Percentiles rank a stretch among this genome's conserved stretches.
phyloP scores from a whole-genome alignment of 148 eudicot genomes.

The Euryodendron excelsum region DNA sequence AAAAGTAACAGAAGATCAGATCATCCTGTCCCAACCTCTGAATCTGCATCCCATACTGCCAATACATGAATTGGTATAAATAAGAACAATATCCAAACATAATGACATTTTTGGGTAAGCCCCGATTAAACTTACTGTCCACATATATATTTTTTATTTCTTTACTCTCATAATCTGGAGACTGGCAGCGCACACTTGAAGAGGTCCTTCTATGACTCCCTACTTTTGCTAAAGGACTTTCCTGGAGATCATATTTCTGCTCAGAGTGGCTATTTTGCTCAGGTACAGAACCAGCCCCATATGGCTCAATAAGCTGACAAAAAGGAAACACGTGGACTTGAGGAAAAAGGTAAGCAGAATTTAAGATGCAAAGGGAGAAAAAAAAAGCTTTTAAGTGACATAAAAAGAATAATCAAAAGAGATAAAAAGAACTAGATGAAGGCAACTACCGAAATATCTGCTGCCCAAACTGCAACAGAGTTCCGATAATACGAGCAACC shows the following conservation, averaged over 20 bases:
- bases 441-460: constrained; percentile 72
- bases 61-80: not conserved
- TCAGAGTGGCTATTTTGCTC: constrained; percentile 35
- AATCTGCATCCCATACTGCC: not conserved
- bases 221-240: constrained; percentile 38
- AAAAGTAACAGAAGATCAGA: not conserved
- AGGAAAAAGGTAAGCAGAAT: not conserved
- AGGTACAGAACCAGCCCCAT: constrained; percentile 36
- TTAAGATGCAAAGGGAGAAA: not conserved
- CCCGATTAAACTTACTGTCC: constrained; percentile 67
- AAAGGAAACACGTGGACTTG: not conserved
- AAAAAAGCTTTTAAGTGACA: too few species aligned
- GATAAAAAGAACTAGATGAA: not conserved
- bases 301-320: constrained; percentile 60
- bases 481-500: constrained; percentile 81
- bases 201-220: constrained; percentile 38
- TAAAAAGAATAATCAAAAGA: too few species aligned
- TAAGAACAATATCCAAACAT: not conserved
- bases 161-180: constrained; percentile 69
- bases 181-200: constrained; percentile 40
- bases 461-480: constrained; percentile 84
- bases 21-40: not conserved
- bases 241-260: constrained; percentile 37
- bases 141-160: constrained; percentile 93
- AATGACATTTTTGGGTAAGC: not conserved